Evolutionary conservation across 2,329 filamentous ascomycete species (phyloP).

Genomic region (Aureobasidium lini): DNA sequence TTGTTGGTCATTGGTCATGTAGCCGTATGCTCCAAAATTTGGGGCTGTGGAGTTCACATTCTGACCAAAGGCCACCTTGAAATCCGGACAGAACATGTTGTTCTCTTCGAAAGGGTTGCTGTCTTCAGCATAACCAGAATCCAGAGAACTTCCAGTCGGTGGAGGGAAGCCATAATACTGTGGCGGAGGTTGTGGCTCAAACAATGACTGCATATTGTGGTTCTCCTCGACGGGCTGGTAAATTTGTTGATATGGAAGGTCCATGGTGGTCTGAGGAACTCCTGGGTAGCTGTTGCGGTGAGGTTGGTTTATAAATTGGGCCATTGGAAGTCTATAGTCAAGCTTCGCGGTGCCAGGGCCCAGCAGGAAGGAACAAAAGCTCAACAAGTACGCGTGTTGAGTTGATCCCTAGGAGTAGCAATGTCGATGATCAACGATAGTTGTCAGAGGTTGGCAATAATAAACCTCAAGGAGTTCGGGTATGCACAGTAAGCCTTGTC

Average conservation of each 20-base stretch:
- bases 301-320: neutral
- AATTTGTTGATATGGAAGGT: neutral
- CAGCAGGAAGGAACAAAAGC: neutral
- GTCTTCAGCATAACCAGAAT: conserved; percentile 12
- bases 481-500: conserved; percentile 5
- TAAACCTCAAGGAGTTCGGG: neutral
- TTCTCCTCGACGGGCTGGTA: neutral
- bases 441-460: neutral
- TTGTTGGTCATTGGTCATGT: neutral
- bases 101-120: conserved; percentile 6
- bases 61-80: neutral
- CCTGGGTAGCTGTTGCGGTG: conserved; percentile 1
- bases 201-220: neutral
- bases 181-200: neutral
- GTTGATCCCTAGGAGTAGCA: neutral
- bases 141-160: conserved; percentile 8
- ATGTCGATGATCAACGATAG: neutral
- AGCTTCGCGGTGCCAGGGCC: neutral
- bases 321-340: neutral
- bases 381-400: conserved; percentile 1
- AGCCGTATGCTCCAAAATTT: neutral
- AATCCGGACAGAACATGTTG: neutral
- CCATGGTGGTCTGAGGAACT: neutral
- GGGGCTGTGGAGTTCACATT: neutral
- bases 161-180: neutral